Base-by-base conservation (phyloP, 192 early-diverging fungal genomes). In the Coemansia erecta region DNA sequence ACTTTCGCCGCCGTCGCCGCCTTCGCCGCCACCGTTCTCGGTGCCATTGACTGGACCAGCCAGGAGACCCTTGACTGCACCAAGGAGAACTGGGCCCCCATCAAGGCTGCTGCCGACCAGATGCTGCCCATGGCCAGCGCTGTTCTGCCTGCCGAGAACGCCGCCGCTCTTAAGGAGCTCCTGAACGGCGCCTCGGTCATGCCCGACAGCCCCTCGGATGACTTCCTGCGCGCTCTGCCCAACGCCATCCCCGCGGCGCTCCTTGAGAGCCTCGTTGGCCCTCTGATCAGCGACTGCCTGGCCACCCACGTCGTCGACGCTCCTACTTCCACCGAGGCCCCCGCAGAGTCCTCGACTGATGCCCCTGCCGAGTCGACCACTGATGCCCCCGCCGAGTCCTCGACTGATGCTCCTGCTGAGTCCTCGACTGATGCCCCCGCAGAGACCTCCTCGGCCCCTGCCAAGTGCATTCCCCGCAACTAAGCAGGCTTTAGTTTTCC, bases 1-100 rank as follows among this genome's bases (percentile, higher is more conserved):
- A 70, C 66, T 63, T 42, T 77, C 47, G 52, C 79, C 55, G 80
- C 77, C 52, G 18, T 82, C 44, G 76, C 73, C 43, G 73, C 83
- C 33, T 41, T 84, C 43, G 64, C 69, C 47, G 55, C 73, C 18
- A 56, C 77, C 47, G 56, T 60, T 13, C 46, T 77, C 28, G 80
- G 67, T 40, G 64, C 58, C 37, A 72, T 81, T 54, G 80, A 84
- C 65, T 64, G 68, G 68, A 64, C 59, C 59, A 53, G 64, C 47
- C 64, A 56, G 26, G 70, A 53, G 17, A 68, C 77, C 61, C 66
- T 78, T 26, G 61, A 73, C 21, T 66, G 68, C 62, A 60, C 65
- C 61, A 61, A 80, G 66, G 58, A 56, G 21, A 80, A 84, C 64
- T 65, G 81, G 66, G 18, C 59, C 52, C 66, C 70, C 57, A 62